Evolutionary conservation across 257 asterid genomes (phyloP).

Genomic region (Nyctanthes arbortristis): DNA sequence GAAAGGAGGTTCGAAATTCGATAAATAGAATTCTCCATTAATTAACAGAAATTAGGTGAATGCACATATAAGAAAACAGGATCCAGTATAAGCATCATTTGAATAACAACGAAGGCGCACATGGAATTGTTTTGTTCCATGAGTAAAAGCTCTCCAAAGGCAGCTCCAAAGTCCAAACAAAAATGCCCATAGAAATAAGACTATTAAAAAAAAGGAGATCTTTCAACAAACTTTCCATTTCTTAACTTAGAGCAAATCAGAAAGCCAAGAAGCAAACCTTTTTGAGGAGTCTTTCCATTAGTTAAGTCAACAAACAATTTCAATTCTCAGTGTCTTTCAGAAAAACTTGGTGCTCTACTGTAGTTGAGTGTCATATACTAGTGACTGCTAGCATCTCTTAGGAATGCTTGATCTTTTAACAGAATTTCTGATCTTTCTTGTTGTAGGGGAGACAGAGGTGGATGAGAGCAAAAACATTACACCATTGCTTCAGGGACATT

Average conservation of each 20-base stretch:
- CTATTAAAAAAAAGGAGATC: background rate
- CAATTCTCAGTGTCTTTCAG: background rate
- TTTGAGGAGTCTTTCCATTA: background rate
- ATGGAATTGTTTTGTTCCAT: background rate
- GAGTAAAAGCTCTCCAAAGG: background rate
- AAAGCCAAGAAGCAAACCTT: background rate
- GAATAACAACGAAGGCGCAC: conserved; percentile 5
- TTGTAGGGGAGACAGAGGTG: background rate
- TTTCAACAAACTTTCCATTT: background rate
- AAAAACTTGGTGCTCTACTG: background rate
- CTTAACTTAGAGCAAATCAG: background rate
- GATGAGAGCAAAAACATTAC: background rate
- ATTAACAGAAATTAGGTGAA: background rate
- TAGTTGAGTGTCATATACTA: background rate
- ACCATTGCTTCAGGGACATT: background rate
- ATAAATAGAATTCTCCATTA: background rate
- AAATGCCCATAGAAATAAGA: background rate
- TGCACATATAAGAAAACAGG: background rate
- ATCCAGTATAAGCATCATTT: background rate
- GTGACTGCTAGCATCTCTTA: background rate
- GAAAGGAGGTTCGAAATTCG: no score
- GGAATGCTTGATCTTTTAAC: background rate
- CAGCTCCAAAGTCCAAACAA: background rate
- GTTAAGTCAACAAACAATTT: background rate
- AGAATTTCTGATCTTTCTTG: background rate